phyloP scores from a whole-genome alignment of 2,329 filamentous ascomycete genomes.

The Fusarium phyllophilum region DNA sequence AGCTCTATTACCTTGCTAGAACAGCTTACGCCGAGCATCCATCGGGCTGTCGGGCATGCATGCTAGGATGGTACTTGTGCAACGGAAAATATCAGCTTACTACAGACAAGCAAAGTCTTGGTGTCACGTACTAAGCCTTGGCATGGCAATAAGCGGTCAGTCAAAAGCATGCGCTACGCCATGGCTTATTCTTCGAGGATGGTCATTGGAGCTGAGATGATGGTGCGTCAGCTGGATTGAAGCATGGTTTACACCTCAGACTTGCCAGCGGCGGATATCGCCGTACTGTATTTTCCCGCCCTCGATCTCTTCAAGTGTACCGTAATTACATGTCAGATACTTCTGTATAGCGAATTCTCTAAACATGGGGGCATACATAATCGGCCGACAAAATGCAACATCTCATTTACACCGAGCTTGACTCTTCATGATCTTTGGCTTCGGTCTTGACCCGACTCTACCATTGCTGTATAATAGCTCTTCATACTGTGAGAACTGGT shows the following conservation, averaged over 20 bases:
- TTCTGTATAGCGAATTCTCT: accelerated
- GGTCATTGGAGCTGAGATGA: background rate
- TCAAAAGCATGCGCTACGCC: background rate
- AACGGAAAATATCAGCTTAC: slow-evolving; percentile 8
- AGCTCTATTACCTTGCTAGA: background rate
- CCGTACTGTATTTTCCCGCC: background rate
- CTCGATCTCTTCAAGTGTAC: background rate
- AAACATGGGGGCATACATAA: background rate
- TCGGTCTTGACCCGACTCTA: background rate
- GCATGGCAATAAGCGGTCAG: background rate
- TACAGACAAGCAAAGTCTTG: background rate
- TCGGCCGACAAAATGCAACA: background rate
- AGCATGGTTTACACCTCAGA: background rate
- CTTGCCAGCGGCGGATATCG: background rate
- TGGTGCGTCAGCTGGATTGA: slow-evolving; percentile 6
- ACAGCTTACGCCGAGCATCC: background rate
- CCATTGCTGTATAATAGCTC: accelerated
- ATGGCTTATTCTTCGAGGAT: background rate
- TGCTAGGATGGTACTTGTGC: background rate
- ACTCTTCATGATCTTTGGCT: background rate
- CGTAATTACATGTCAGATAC: background rate
- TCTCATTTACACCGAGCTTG: accelerated
- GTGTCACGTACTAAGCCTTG: background rate
- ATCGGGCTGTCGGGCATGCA: background rate
- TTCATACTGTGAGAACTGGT: background rate